Conservation (phyloP, 306 rosid genomes). For the Arachis hypogaea region DNA sequence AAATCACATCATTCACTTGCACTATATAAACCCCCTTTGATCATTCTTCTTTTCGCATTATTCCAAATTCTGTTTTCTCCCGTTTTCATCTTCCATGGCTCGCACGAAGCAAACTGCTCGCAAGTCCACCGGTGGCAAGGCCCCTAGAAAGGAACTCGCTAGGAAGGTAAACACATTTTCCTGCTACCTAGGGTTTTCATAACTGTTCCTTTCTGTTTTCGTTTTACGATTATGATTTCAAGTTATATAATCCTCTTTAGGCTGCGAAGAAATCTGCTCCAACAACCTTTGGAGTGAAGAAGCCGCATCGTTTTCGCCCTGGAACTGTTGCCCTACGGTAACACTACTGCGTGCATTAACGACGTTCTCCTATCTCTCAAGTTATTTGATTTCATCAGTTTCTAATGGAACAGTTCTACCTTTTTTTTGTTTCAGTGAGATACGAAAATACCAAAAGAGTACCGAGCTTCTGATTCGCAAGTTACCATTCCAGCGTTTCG, state of each 20-base stretch:
- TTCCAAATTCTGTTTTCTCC: neutral
- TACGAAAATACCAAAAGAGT: conserved; percentile 68
- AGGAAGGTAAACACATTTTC: conserved; percentile 41
- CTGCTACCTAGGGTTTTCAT: neutral
- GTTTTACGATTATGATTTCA: neutral
- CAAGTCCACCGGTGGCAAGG: neutral
- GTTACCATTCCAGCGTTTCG: conserved; percentile 61
- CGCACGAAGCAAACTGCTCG: conserved; percentile 62
- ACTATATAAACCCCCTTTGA: neutral
- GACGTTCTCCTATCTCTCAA: neutral
- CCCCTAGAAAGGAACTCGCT: conserved; percentile 55
- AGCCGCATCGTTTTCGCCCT: neutral
- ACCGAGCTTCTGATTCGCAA: conserved; percentile 65
- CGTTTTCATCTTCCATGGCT: conserved; percentile 43
- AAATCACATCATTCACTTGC: neutral
- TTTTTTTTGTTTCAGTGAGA: conserved; percentile 42
- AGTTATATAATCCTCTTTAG: conserved; percentile 1
- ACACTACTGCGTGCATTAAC: neutral
- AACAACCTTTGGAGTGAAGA: conserved; percentile 62
- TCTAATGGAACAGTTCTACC: no score
- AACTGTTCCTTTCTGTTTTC: no score
- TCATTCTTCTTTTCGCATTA: neutral
- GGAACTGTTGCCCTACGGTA: conserved; percentile 42
- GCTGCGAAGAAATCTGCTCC: conserved; percentile 63
- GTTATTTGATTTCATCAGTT: neutral